Evolutionary conservation across 169 alveolate species (phyloP).

Genomic region (Babesia bovis): DNA sequence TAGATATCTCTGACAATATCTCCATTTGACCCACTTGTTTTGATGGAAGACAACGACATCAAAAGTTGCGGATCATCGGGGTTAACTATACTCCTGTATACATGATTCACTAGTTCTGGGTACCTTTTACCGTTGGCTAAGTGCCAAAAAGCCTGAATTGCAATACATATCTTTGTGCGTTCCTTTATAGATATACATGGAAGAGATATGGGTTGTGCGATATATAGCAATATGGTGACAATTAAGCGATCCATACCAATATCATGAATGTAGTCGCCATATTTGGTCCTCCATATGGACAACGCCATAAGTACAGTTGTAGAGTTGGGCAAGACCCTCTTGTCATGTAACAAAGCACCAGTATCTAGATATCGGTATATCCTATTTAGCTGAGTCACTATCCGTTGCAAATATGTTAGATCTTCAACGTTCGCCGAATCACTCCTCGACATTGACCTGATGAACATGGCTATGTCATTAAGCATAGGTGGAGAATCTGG

Average conservation of each 20-base stretch:
- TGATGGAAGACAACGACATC: too few species aligned
- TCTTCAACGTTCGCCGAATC: neutral
- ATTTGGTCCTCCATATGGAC: neutral
- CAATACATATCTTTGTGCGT: constrained; percentile 10
- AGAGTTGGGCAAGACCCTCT: neutral
- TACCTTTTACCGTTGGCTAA: neutral
- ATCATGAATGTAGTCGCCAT: neutral
- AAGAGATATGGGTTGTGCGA: neutral
- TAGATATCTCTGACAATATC: too few species aligned
- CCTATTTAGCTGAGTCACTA: neutral
- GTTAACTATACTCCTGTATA: neutral
- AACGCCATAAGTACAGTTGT: constrained; percentile 4
- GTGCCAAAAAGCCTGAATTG: constrained; percentile 20
- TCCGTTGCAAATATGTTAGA: neutral
- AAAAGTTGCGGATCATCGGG: neutral
- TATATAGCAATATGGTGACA: neutral
- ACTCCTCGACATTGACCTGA: constrained; percentile 7
- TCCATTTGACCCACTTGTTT: too few species aligned
- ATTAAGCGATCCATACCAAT: neutral
- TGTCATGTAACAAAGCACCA: neutral
- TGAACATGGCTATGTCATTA: constrained; percentile 3
- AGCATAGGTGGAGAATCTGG: neutral
- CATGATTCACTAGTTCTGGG: neutral
- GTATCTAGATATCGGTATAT: neutral
- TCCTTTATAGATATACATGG: neutral